Evolutionary conservation across 768 basidiomycete species (phyloP).

Genomic region (Ramaria sp.): DNA sequence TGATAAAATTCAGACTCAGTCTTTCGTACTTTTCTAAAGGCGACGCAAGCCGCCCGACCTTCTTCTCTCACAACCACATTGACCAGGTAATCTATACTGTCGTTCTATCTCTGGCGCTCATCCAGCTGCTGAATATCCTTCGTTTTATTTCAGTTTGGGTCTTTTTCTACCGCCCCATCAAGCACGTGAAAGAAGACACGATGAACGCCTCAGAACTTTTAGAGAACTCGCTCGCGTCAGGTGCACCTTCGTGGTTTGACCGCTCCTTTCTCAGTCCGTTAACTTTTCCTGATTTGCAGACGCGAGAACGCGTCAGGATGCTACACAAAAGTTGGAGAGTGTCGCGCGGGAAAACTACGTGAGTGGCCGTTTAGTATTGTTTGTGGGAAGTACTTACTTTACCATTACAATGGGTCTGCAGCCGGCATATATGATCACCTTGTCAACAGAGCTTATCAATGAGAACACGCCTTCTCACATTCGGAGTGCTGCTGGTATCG

Average conservation of each 20-base stretch:
- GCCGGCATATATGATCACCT: constrained; percentile 90
- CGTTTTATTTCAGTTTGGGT: not conserved
- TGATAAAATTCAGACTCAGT: not conserved
- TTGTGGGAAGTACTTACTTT: not conserved
- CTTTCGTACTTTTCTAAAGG: constrained; percentile 2
- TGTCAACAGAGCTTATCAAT: constrained; percentile 75
- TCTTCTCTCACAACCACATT: constrained; percentile 12
- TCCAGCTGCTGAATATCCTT: not conserved
- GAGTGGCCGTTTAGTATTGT: constrained; percentile 25
- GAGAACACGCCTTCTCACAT: constrained; percentile 61
- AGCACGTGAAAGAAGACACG: constrained; percentile 19
- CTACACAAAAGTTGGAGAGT: constrained; percentile 79
- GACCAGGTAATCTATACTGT: not conserved
- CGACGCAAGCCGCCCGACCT: constrained; percentile 18
- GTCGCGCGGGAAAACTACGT: constrained; percentile 88
- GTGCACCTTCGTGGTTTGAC: constrained; percentile 33
- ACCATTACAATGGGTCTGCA: constrained; percentile 22
- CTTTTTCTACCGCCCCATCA: constrained; percentile 6
- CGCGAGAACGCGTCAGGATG: constrained; percentile 82
- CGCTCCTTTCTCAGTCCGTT: constrained; percentile 21
- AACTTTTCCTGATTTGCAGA: constrained; percentile 36
- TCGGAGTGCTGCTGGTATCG: constrained; percentile 92
- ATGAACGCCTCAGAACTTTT: constrained; percentile 92
- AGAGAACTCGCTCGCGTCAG: constrained; percentile 83
- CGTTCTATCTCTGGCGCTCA: not conserved